Evolutionary conservation across 306 rosid species (phyloP).

Genomic region (Medicago truncatula): DNA sequence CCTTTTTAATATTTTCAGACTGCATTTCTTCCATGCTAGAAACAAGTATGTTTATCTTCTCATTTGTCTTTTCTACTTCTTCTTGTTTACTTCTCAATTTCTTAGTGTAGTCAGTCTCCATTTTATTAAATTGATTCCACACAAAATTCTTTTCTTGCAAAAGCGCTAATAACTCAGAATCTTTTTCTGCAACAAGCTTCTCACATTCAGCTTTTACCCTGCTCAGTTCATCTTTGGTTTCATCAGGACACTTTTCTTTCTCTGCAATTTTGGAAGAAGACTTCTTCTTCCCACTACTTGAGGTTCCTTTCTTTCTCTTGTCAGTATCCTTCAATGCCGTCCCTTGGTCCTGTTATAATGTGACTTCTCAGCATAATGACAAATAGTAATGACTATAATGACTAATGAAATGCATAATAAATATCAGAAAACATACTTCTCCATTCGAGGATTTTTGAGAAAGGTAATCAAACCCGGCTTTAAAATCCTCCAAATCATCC

Average conservation of each 20-base stretch:
- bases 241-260: conserved; percentile 41
- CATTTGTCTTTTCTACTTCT: conserved; percentile 64
- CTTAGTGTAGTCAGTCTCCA: conserved; percentile 60
- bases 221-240: conserved; percentile 49
- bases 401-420: conserved; percentile 35
- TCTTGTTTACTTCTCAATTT: conserved; percentile 59
- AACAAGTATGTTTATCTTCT: conserved; percentile 57
- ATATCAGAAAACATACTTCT: conserved; percentile 56
- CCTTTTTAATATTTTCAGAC: conserved; percentile 64
- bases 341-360: conserved; percentile 53
- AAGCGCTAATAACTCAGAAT: conserved; percentile 64
- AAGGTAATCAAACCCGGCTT: conserved; percentile 53
- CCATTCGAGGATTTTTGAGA: conserved; percentile 41
- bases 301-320: conserved; percentile 39
- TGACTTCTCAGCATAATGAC: conserved; percentile 36
- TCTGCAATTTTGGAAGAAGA: conserved; percentile 31
- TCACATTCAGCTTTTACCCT: conserved; percentile 60
- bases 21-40: conserved; percentile 67
- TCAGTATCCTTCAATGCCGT: conserved; percentile 26
- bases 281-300: conserved; percentile 39
- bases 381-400: neutral
- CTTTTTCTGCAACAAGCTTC: conserved; percentile 62
- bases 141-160: conserved; percentile 79
- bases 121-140: conserved; percentile 76
- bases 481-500: conserved; percentile 71